Evolutionary conservation across 352 stramenopile species (phyloP).

Genomic region (Globisporangium heterothallicum): DNA sequence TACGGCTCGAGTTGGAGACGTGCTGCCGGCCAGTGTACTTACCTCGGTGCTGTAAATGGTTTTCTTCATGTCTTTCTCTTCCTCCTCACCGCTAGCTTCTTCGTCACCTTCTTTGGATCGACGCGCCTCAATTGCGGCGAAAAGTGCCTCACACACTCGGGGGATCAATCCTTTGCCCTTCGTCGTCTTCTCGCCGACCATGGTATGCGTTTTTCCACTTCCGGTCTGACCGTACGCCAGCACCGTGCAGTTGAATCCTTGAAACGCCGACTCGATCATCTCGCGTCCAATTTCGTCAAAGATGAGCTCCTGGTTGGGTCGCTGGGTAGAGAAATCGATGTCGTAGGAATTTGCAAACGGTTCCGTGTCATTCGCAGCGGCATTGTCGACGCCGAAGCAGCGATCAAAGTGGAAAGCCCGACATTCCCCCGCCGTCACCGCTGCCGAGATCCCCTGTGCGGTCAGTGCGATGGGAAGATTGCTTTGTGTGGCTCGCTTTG

Average conservation of each 20-base stretch:
- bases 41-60: conserved; percentile 45
- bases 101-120: conserved; percentile 21
- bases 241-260: conserved; percentile 83
- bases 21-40: conserved; percentile 25
- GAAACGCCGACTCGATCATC: conserved; percentile 66
- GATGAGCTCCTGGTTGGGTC: conserved; percentile 62
- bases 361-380: conserved; percentile 24
- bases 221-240: conserved; percentile 80
- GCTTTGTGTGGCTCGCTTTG: conserved; percentile 13
- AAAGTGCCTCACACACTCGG: conserved; percentile 73
- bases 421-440: conserved; percentile 39
- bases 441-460: conserved; percentile 23
- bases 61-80: conserved; percentile 6
- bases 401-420: conserved; percentile 75
- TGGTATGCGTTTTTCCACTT: conserved; percentile 80
- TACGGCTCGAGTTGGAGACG: too few species aligned
- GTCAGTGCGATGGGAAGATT: conserved; percentile 25
- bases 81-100: conserved; percentile 13
- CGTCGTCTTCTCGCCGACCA: conserved; percentile 66
- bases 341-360: conserved; percentile 34
- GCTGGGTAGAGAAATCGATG: conserved; percentile 32
- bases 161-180: conserved; percentile 70
- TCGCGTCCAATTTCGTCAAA: conserved; percentile 74
- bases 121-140: conserved; percentile 51
- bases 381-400: conserved; percentile 54